These are phyloP conservation scores for Claviceps spartinae DNA, from an alignment of 2,329 filamentous ascomycete species.

Conservation along the genomic window DNA sequence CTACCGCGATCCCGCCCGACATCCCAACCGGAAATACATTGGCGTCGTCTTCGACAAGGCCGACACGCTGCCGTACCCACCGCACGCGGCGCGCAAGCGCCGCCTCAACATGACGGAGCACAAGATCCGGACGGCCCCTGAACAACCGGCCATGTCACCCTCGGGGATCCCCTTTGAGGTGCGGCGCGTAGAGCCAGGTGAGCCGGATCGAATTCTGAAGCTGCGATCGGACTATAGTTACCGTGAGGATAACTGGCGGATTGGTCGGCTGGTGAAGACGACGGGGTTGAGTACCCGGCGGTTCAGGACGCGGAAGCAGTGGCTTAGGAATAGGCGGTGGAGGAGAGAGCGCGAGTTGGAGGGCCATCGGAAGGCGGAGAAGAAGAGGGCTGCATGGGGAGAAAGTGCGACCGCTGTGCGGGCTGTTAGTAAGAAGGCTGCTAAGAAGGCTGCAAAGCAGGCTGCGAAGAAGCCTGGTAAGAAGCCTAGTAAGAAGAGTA, in stretches of 20 bases:
- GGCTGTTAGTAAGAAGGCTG: slow-evolving; percentile 20
- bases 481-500: slow-evolving; percentile 22
- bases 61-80: slow-evolving; percentile 65
- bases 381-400: slow-evolving; percentile 19
- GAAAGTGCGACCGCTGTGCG: slow-evolving; percentile 17
- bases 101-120: slow-evolving; percentile 58
- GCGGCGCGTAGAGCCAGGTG: slow-evolving; percentile 26
- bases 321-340: slow-evolving; percentile 31
- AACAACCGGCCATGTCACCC: slow-evolving; percentile 28
- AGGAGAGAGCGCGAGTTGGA: slow-evolving; percentile 27
- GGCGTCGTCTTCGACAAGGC: slow-evolving; percentile 78
- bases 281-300: slow-evolving; percentile 36
- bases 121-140: slow-evolving; percentile 26
- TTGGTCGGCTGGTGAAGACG: slow-evolving; percentile 39
- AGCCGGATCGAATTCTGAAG: slow-evolving; percentile 34
- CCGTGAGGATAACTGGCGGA: slow-evolving; percentile 45
- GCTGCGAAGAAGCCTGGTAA: slow-evolving; percentile 21
- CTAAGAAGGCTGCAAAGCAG: slow-evolving; percentile 23
- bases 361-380: slow-evolving; percentile 26
- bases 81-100: slow-evolving; percentile 59
- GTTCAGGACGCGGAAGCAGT: slow-evolving; percentile 36
- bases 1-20: slow-evolving; percentile 73
- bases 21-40: slow-evolving; percentile 87
- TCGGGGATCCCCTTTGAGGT: slow-evolving; percentile 37
- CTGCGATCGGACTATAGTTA: slow-evolving; percentile 43